These are phyloP conservation scores for Fusarium nygamai DNA, from an alignment of 2,329 filamentous ascomycete genomes.

Conservation along the genomic window DNA sequence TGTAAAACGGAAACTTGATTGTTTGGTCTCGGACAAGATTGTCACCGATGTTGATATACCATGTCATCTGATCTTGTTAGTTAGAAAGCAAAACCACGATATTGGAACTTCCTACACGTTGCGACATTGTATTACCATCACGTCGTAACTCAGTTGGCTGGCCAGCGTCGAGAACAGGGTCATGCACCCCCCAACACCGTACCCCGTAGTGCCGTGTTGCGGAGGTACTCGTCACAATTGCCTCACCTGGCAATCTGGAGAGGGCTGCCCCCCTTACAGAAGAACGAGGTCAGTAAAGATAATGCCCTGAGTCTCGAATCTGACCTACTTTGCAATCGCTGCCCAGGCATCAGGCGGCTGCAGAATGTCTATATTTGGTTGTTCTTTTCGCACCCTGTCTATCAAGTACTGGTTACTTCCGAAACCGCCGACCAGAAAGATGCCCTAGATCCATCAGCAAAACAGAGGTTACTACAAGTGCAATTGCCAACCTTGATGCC, in stretches of 20 bases:
- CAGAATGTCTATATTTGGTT: neutral
- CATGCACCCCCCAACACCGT: neutral
- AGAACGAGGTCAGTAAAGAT: neutral
- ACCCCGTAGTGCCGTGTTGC: neutral
- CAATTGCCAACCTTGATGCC: neutral
- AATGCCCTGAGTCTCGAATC: neutral
- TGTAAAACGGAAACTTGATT: neutral
- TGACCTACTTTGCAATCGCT: neutral
- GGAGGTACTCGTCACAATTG: neutral
- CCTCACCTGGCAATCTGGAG: neutral
- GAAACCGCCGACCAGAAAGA: neutral
- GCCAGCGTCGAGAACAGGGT: neutral
- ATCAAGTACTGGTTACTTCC: neutral
- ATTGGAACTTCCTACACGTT: neutral
- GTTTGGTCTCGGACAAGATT: neutral
- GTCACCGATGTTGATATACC: neutral
- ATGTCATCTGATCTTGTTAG: neutral
- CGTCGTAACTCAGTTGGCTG: neutral
- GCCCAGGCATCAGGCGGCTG: neutral
- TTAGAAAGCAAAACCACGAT: neutral
- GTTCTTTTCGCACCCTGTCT: neutral
- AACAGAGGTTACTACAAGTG: neutral
- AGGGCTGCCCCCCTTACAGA: neutral
- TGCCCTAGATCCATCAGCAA: neutral
- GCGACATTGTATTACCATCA: neutral